Evolutionary conservation across 2,329 filamentous ascomycete genomes (phyloP), one percentile per base, ranked within the genome.

Genomic region (Calonectria montana): DNA sequence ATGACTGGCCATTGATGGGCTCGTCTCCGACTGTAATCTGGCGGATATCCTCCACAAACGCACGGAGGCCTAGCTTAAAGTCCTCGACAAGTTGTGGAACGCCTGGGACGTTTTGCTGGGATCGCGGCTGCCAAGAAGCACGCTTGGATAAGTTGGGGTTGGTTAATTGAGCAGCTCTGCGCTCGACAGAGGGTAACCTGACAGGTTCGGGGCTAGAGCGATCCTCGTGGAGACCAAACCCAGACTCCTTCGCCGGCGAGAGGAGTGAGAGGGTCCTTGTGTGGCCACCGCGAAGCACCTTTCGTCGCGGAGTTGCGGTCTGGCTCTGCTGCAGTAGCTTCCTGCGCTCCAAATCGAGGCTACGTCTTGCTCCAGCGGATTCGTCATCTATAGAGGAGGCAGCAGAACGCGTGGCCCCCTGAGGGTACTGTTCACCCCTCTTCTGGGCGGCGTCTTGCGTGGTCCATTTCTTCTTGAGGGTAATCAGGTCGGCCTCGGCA

Each of bases 1-100:
- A 66, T 41, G 74, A 15, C 35, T 81, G 81, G 16, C 91, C 92
- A 72, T 88, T 91, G 74, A 95, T 91, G 18, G 92, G 94, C 85
- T 99, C 97, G 67, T 99, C 97, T 27, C 97, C 97, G 8, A 99
- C 95, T 0, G 97, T 98, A 16, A 96, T 97, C 83, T 98, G 97
- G 76, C 96, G 90, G 59, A 99, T 91, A 81, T 99, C 97, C 82
- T 98, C 97, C 71, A 98, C 91, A 83, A 99, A 99, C 1, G 94
- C 98, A 91, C 94, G 96, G 61, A 99, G 86, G 2, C 97, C 96
- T 64, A 97, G 91, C 81, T 93, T 94, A 82, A 99, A 92, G 83
- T 98, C 97, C 71, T 94, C 93, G 18, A 96, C 94, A 83, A 98
- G 92, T 82, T 97, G 94, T 81, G 95, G 95, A 71, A 91, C 84